These are phyloP conservation scores for Euphorbia lathyris DNA, from an alignment of 345 rosid species.

Conservation along the genomic window DNA sequence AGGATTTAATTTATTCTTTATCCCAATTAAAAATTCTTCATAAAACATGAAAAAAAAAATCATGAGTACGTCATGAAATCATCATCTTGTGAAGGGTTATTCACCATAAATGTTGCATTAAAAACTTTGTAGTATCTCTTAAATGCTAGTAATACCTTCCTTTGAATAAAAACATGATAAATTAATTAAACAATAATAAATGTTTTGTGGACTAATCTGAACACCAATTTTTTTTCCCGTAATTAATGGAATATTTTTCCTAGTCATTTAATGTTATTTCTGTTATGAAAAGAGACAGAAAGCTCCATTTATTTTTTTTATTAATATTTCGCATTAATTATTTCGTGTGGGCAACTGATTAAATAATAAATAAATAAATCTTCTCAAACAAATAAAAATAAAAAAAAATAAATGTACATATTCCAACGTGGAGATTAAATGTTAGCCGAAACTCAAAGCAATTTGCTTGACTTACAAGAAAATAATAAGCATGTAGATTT, in stretches of 20 bases:
- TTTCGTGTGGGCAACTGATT: neutral
- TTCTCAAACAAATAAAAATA: neutral
- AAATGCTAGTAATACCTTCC: conserved; percentile 23
- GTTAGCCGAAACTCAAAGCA: neutral
- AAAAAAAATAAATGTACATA: neutral
- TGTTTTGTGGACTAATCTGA: neutral
- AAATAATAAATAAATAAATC: neutral
- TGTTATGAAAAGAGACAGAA: neutral
- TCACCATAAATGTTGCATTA: conserved; percentile 16
- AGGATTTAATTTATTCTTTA: too few relatives aligned
- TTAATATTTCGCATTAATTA: neutral
- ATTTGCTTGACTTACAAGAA: neutral
- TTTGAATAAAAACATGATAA: conserved; percentile 8
- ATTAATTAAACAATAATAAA: neutral
- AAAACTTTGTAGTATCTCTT: conserved; percentile 13
- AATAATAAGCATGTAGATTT: neutral
- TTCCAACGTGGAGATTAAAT: neutral
- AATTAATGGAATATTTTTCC: neutral
- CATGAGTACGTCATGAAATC: conserved; percentile 2
- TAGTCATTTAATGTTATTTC: neutral
- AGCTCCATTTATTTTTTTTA: neutral
- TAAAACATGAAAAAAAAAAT: too few relatives aligned
- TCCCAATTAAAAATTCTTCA: too few relatives aligned
- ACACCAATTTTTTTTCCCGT: neutral
- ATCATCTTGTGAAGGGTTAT: conserved; percentile 10